Evolutionary conservation across 75 land plant genomes (phyloP).

Genomic region (Selaginella moellendorffii): DNA sequence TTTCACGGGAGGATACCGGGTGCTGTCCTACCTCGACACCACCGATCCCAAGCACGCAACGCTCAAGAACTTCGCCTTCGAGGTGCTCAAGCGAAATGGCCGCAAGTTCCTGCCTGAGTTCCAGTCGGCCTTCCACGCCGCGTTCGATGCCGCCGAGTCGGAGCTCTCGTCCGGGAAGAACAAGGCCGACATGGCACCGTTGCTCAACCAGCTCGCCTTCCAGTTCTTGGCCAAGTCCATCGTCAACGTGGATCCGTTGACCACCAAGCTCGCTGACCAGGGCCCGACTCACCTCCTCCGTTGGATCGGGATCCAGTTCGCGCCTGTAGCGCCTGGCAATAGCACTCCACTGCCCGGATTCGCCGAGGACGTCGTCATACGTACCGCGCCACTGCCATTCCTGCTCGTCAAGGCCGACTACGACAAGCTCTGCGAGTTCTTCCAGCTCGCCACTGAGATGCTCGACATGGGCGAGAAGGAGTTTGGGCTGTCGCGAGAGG

Average conservation of each 20-base stretch:
- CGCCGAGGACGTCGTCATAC: slow-evolving; percentile 28
- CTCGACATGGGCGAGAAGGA: slow-evolving; percentile 23
- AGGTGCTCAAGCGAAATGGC: slow-evolving; percentile 27
- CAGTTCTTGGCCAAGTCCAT: slow-evolving; percentile 20
- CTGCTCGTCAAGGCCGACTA: slow-evolving; percentile 22
- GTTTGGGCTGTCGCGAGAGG: slow-evolving; percentile 31
- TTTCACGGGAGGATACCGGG: slow-evolving; percentile 56
- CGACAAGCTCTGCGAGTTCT: slow-evolving; percentile 36
- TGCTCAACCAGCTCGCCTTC: slow-evolving; percentile 11
- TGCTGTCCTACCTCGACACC: slow-evolving; percentile 58
- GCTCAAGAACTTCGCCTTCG: slow-evolving; percentile 44
- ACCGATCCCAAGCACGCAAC: slow-evolving; percentile 55
- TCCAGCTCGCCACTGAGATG: slow-evolving; percentile 19
- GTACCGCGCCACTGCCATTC: slow-evolving; percentile 25
- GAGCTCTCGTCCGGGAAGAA: slow-evolving; percentile 27
- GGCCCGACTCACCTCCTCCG: slow-evolving; percentile 9
- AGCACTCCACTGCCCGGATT: slow-evolving; percentile 14
- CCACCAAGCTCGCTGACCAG: slow-evolving; percentile 7
- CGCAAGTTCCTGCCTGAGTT: slow-evolving; percentile 48
- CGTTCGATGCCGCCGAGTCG: slow-evolving; percentile 32
- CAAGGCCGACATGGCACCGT: slow-evolving; percentile 16
- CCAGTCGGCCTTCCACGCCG: slow-evolving; percentile 21
- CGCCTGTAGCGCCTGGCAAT: slow-evolving; percentile 16
- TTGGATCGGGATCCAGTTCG: slow-evolving; percentile 29
- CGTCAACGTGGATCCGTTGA: slow-evolving; percentile 16